Evolutionary conservation across 441 rosid genomes (phyloP).

Genomic region (Manihot esculenta): DNA sequence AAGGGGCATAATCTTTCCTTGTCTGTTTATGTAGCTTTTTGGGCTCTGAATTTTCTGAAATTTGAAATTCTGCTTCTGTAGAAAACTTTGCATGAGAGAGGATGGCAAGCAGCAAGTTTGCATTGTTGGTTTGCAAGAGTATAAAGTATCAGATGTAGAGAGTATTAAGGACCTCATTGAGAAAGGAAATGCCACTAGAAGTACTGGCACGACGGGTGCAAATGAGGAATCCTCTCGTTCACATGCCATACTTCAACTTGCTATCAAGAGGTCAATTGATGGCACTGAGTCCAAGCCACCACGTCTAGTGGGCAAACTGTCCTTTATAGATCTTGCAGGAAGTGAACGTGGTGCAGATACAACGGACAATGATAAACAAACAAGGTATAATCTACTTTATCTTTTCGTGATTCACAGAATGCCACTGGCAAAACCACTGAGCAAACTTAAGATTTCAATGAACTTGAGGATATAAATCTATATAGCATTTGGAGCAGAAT

Average conservation of each 20-base stretch:
- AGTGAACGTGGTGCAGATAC: constrained; percentile 99
- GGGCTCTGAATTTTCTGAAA: constrained; percentile 23
- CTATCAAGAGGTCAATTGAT: constrained; percentile 77
- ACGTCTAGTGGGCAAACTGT: constrained; percentile 91
- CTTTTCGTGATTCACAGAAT: constrained; percentile 12
- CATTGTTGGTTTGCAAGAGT: constrained; percentile 98
- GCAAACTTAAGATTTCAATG: constrained; percentile 4
- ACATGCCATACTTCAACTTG: constrained; percentile 99
- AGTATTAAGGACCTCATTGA: constrained; percentile 88
- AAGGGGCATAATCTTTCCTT: constrained; percentile 32
- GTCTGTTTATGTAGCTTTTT: constrained; percentile 18
- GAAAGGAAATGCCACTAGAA: constrained; percentile 84
- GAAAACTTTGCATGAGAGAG: constrained; percentile 99
- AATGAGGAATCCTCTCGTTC: constrained; percentile 99
- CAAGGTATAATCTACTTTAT: constrained; percentile 51
- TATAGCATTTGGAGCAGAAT: not conserved
- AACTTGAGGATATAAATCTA: not conserved
- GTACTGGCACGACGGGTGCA: constrained; percentile 97
- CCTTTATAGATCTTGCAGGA: constrained; percentile 98
- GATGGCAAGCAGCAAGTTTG: constrained; percentile 99
- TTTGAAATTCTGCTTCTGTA: constrained; percentile 35
- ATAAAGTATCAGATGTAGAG: constrained; percentile 86
- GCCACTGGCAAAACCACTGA: not conserved
- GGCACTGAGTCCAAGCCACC: constrained; percentile 78
- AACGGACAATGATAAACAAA: constrained; percentile 95